Evolutionary conservation across 192 early-diverging fungal species (phyloP).

Genomic region (Coemansia sp.): DNA sequence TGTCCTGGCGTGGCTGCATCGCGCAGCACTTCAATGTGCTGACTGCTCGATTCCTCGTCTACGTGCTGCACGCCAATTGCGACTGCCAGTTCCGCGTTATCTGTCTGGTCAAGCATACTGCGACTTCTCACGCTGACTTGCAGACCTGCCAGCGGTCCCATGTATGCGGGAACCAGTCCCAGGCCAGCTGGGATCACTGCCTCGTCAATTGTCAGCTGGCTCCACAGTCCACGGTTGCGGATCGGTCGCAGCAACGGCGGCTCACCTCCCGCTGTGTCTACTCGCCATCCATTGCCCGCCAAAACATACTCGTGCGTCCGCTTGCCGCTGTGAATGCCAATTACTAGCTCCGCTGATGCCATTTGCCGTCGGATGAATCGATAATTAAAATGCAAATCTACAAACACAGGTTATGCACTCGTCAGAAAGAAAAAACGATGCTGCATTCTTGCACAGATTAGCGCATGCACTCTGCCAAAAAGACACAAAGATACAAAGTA

Average conservation of each 20-base stretch:
- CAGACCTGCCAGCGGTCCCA: not conserved
- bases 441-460: not conserved
- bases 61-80: not conserved
- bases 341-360: not conserved
- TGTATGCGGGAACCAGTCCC: constrained; percentile 30
- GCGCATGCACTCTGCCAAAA: not conserved
- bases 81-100: not conserved
- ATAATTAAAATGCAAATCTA: constrained; percentile 6
- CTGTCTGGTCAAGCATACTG: not conserved
- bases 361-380: not conserved
- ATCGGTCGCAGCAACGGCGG: constrained; percentile 23
- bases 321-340: constrained; percentile 16
- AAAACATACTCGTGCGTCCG: constrained; percentile 26
- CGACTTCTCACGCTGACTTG: not conserved
- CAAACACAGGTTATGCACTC: not conserved
- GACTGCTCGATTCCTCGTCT: not conserved
- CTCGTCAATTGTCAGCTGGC: constrained; percentile 17
- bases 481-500: not conserved
- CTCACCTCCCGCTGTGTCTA: constrained; percentile 5
- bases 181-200: constrained; percentile 12
- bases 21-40: not conserved
- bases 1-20: not conserved
- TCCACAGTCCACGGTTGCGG: not conserved
- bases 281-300: constrained; percentile 9
- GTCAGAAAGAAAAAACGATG: constrained; percentile 1